These are phyloP conservation scores for Heritiera littoralis DNA, from an alignment of 345 rosid genomes.

Conservation along the genomic window DNA sequence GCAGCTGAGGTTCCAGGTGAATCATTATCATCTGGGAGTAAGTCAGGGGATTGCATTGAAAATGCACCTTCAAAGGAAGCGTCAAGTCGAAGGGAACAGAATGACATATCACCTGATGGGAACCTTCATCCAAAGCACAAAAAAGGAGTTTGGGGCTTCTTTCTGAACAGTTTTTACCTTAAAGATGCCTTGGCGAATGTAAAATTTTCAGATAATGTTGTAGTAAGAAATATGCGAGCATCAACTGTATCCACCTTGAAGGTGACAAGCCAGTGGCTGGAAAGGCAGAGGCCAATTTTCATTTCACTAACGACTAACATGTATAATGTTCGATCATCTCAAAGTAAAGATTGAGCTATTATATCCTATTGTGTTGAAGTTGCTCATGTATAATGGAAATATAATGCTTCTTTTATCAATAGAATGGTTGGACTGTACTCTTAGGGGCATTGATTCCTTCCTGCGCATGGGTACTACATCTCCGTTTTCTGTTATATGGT, in stretches of 20 bases:
- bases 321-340: conserved; percentile 43
- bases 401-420: conserved; percentile 65
- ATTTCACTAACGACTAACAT: conserved; percentile 36
- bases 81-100: conserved; percentile 33
- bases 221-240: conserved; percentile 47
- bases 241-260: conserved; percentile 38
- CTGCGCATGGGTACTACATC: conserved; percentile 85
- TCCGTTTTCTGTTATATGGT: conserved; percentile 83
- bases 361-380: conserved; percentile 62
- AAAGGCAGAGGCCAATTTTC: conserved; percentile 60
- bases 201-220: conserved; percentile 45
- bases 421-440: conserved; percentile 86
- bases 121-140: conserved; percentile 38
- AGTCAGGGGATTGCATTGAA: conserved; percentile 35
- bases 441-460: conserved; percentile 87
- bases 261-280: conserved; percentile 54
- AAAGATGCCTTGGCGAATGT: conserved; percentile 47
- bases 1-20: conserved; percentile 28
- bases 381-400: conserved; percentile 70
- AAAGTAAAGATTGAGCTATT: conserved; percentile 49
- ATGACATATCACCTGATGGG: conserved; percentile 34
- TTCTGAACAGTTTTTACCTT: conserved; percentile 46
- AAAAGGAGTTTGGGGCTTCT: conserved; percentile 37
- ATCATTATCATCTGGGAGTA: conserved; percentile 34
- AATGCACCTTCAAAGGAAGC: conserved; percentile 36